Conservation (phyloP, 139 green algal genomes). For the Chlorella sp. region DNA sequence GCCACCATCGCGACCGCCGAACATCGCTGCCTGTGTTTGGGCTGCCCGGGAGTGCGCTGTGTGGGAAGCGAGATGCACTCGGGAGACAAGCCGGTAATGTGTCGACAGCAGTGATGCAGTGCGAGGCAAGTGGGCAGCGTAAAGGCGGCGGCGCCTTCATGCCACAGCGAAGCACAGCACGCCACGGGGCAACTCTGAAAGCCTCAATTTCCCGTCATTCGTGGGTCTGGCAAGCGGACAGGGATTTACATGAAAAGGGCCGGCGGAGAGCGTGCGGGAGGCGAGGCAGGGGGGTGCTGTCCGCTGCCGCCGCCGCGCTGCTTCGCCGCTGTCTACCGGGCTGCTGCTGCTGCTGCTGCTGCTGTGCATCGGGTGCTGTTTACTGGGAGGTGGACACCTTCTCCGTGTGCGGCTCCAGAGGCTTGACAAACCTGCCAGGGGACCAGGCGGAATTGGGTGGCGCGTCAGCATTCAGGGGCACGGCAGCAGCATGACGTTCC, state of each 20-base stretch:
- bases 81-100: background rate
- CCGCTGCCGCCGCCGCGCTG: background rate
- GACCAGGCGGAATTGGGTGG: background rate
- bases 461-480: background rate
- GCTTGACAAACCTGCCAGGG: slow-evolving; percentile 48
- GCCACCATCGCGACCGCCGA: slow-evolving; percentile 43
- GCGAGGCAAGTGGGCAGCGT: background rate
- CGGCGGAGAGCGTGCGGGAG: background rate
- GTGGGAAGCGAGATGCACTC: background rate
- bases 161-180: background rate
- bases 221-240: background rate
- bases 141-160: background rate
- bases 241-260: background rate
- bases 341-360: too few species aligned
- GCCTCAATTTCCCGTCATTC: background rate
- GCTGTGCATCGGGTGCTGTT: too few species aligned
- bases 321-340: background rate
- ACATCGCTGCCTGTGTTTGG: slow-evolving; percentile 36
- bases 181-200: background rate
- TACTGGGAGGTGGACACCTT: slow-evolving; percentile 22
- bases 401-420: slow-evolving; percentile 57
- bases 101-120: background rate
- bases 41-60: background rate
- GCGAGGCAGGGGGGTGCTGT: background rate
- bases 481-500: too few species aligned